Conservation (phyloP, 192 early-diverging fungal species). For the Lunasporangiospora selenospora region DNA sequence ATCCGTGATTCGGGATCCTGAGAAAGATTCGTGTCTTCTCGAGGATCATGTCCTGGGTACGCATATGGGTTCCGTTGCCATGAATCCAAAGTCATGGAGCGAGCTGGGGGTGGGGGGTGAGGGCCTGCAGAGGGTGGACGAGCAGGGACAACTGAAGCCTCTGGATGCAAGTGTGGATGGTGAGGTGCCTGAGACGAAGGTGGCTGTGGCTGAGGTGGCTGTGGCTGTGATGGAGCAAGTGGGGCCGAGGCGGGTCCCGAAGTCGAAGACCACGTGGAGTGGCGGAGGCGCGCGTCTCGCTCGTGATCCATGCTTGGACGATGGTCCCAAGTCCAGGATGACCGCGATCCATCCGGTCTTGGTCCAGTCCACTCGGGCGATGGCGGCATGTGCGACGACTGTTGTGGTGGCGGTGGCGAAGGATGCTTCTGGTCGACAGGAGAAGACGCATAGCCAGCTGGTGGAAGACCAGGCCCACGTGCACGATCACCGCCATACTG, state of each 20-base stretch:
- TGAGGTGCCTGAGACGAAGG: constrained; percentile 16
- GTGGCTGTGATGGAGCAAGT: background rate
- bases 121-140: too few species aligned
- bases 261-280: constrained; percentile 24
- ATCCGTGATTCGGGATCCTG: background rate
- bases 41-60: background rate
- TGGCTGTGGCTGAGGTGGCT: constrained; percentile 2
- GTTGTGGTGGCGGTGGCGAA: too few species aligned
- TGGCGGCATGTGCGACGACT: too few species aligned
- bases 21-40: constrained; percentile 2
- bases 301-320: background rate
- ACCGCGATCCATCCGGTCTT: constrained; percentile 5
- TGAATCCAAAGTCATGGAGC: constrained; percentile 7
- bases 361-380: too few species aligned
- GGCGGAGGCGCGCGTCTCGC: constrained; percentile 15
- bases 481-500: too few species aligned
- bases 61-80: background rate
- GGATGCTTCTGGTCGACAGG: constrained; percentile 1
- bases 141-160: too few species aligned
- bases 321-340: constrained; percentile 25
- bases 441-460: too few species aligned
- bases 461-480: too few species aligned
- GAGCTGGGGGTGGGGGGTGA: constrained; percentile 19
- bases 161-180: constrained; percentile 3
- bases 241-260: too few species aligned